These are phyloP conservation scores for Potentilla sterilis DNA, from an alignment of 306 rosid genomes.

Conservation along the genomic window DNA sequence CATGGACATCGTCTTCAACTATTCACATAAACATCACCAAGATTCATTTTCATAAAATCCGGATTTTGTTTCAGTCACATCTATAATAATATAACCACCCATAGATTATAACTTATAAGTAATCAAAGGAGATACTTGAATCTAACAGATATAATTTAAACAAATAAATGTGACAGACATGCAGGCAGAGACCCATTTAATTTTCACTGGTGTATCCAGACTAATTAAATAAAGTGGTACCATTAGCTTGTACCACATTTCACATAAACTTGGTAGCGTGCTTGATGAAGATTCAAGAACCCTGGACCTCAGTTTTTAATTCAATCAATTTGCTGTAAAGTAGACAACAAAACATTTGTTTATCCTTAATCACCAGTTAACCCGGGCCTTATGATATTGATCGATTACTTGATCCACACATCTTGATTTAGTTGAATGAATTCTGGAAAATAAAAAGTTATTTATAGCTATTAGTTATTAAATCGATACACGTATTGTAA, in stretches of 20 bases:
- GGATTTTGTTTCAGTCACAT: slow-evolving; percentile 4
- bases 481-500: too few relatives aligned
- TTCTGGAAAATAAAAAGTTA: not conserved
- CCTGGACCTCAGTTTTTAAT: not conserved
- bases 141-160: not conserved
- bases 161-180: slow-evolving; percentile 19
- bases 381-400: not conserved
- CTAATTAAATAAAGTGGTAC: not conserved
- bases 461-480: too few relatives aligned
- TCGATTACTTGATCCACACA: not conserved
- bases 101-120: not conserved
- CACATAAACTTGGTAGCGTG: not conserved
- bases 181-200: not conserved
- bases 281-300: slow-evolving; percentile 3
- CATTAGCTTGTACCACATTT: not conserved
- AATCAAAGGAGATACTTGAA: not conserved
- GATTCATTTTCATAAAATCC: slow-evolving; percentile 17
- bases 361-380: not conserved
- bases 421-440: not conserved
- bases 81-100: not conserved
- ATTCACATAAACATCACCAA: slow-evolving; percentile 13
- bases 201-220: slow-evolving; percentile 14
- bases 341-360: not conserved
- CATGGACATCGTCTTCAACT: not conserved
- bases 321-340: not conserved